A percentile compares a stretch with the other conserved stretches of the same genome.
Evolutionary conservation across 148 eudicot species (phyloP).

Genomic region (Beta vulgaris): DNA sequence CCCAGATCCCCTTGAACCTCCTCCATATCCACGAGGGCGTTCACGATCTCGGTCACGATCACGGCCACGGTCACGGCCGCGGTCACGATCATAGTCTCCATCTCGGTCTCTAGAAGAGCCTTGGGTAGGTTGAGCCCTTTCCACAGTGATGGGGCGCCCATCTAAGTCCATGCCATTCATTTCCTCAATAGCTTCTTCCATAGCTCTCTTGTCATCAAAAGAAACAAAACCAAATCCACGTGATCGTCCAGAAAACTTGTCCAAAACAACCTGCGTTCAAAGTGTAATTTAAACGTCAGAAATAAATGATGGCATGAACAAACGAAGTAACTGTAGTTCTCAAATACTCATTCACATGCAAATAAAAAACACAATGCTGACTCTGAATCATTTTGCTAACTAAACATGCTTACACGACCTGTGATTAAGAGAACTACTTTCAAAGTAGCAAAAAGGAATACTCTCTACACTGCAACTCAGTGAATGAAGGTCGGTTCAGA

Average conservation of each 20-base stretch:
- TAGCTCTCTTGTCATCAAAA: slow-evolving; percentile 77
- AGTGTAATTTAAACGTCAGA: not conserved
- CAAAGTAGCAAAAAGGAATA: too few species aligned
- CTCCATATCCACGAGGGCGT: slow-evolving; percentile 51
- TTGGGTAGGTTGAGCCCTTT: slow-evolving; percentile 80
- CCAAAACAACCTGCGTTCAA: slow-evolving; percentile 61
- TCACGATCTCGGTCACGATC: slow-evolving; percentile 44
- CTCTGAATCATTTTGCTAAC: not conserved
- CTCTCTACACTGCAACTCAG: not conserved
- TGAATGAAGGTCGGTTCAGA: not conserved
- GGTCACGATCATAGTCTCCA: slow-evolving; percentile 58
- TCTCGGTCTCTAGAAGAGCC: slow-evolving; percentile 67
- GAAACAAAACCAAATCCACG: slow-evolving; percentile 98
- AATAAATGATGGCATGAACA: not conserved
- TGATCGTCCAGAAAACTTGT: slow-evolving; percentile 86
- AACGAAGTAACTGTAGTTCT: not conserved
- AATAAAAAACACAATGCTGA: not conserved
- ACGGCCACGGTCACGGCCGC: slow-evolving; percentile 63
- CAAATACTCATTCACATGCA: not conserved
- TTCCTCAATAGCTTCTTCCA: slow-evolving; percentile 94
- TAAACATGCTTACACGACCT: not conserved
- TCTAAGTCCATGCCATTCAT: slow-evolving; percentile 92
- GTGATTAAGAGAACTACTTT: not conserved
- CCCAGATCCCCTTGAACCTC: slow-evolving; percentile 67
- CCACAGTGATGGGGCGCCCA: slow-evolving; percentile 90